Evolutionary conservation across 805 yeast species (phyloP), one percentile per base, ranked within the genome.

Genomic region (Torulaspora microellipsoides): DNA sequence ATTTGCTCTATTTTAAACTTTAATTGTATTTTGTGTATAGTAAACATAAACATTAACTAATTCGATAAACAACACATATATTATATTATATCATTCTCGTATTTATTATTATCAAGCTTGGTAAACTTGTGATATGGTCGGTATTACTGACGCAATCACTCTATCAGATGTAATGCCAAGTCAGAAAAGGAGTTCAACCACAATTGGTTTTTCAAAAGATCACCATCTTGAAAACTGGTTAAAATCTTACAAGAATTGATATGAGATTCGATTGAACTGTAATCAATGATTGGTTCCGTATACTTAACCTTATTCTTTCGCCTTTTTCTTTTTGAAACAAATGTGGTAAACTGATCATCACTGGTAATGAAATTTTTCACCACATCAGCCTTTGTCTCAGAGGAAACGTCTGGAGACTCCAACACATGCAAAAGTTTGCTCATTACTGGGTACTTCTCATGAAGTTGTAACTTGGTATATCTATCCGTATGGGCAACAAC

Each of bases 181-280:
- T 78, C 82, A 1, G 79, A 70, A 51, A 78, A 78, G 14, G 82
- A 65, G 45, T 75, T 75, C 2, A 69, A 61, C 81, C 81, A 77
- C 1, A 61, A 64, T 35, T 53, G 44, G 35, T 58, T 46, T 15
- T 46, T 51, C 31, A 60, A 32, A 1, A 47, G 35, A 0, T 15
- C 23, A 2, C 67, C 67, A 13, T 47, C 40, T 3, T 55, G 36
- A 38, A 63, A 63, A 36, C 54, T 54, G 6, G 58, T 53, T 3
- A 53, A 25, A 3, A 62, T 36, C 15, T 33, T 34, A 36, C 63
- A 58, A 9, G 29, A 40, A 4, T 37, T 38, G 34, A 60, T 61
- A 27, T 53, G 42, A 1, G 65, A 38, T 8, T 41, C 38, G 1
- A 59, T 46, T 0, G 41, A 9, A 20, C 36, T 40, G 43, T 60